A percentile compares a stretch with the other conserved stretches of the same genome.
Evolutionary conservation across 305 asterid genomes (phyloP).

Genomic region (Fraxinus baroniana): DNA sequence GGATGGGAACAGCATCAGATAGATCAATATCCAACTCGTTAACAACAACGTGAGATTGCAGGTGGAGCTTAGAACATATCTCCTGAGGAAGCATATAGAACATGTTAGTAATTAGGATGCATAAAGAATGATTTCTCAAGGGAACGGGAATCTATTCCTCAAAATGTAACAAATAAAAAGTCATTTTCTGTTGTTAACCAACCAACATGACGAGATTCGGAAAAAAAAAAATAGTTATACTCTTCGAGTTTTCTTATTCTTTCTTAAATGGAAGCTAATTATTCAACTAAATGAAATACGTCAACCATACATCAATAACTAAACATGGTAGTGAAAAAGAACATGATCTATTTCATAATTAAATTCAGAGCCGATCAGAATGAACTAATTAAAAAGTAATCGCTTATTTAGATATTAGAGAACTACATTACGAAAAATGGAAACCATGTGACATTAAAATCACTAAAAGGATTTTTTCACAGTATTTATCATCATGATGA

Average conservation of each 20-base stretch:
- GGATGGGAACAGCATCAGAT: conserved; percentile 22
- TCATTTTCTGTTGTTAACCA: not conserved
- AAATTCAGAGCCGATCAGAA: not conserved
- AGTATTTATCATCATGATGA: not conserved
- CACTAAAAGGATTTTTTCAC: not conserved
- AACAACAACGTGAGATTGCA: conserved; percentile 35
- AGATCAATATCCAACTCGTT: conserved; percentile 27
- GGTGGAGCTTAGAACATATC: conserved; percentile 32
- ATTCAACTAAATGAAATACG: not conserved
- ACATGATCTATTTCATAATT: not conserved
- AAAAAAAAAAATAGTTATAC: not conserved
- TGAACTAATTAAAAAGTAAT: conserved; percentile 1
- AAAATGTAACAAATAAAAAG: not conserved
- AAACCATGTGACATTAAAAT: not conserved
- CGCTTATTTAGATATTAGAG: not conserved
- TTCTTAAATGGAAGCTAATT: not conserved
- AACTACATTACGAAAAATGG: not conserved
- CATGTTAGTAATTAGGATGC: not conserved
- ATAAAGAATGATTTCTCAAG: not conserved
- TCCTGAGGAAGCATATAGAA: conserved; percentile 36
- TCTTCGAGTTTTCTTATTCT: not conserved
- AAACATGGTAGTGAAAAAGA: not conserved
- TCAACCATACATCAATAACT: not conserved
- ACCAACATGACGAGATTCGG: not conserved
- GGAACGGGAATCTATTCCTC: not conserved